A percentile compares a stretch with the other conserved stretches of the same genome.
Conservation (phyloP, 495 filamentous ascomycete species). For the Aspergillus coremiiformis region DNA sequence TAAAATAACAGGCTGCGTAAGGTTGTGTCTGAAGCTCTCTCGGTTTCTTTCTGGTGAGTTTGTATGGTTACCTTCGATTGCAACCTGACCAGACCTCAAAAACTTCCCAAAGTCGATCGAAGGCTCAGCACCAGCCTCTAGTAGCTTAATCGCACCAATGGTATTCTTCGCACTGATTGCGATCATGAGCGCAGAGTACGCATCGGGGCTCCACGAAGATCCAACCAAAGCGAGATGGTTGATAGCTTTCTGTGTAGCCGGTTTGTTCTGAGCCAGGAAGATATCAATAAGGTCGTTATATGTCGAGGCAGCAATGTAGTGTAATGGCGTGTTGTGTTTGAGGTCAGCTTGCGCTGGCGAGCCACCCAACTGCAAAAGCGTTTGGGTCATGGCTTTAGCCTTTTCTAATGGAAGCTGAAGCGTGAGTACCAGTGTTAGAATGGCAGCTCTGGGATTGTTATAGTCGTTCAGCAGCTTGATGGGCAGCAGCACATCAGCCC, state of each 20-base stretch:
- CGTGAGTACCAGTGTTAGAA: slow-evolving; percentile 58
- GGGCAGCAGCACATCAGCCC: slow-evolving; percentile 64
- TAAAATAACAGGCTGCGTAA: slow-evolving; percentile 53
- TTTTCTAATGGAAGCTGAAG: slow-evolving; percentile 49
- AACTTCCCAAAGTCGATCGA: slow-evolving; percentile 32
- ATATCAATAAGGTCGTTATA: slow-evolving; percentile 48
- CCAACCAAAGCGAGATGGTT: slow-evolving; percentile 45
- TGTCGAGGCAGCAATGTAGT: slow-evolving; percentile 43
- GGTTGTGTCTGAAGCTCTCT: slow-evolving; percentile 23
- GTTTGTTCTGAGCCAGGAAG: slow-evolving; percentile 51
- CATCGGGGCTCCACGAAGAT: slow-evolving; percentile 5
- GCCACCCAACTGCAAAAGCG: slow-evolving; percentile 61
- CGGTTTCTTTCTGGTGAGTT: slow-evolving; percentile 33
- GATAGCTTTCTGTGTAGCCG: slow-evolving; percentile 53
- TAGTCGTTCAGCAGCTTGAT: slow-evolving; percentile 50
- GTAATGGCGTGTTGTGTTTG: slow-evolving; percentile 50
- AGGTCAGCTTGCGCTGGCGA: slow-evolving; percentile 65
- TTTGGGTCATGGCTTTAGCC: slow-evolving; percentile 50
- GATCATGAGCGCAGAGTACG: slow-evolving; percentile 34
- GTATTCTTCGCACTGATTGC: slow-evolving; percentile 35
- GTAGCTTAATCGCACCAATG: slow-evolving; percentile 32
- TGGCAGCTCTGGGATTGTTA: slow-evolving; percentile 44
- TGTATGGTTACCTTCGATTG: slow-evolving; percentile 4
- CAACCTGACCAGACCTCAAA: slow-evolving; percentile 28
- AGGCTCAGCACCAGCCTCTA: slow-evolving; percentile 38